phyloP scores from a whole-genome alignment of 306 rosid genomes.

The Vicia sativa region DNA sequence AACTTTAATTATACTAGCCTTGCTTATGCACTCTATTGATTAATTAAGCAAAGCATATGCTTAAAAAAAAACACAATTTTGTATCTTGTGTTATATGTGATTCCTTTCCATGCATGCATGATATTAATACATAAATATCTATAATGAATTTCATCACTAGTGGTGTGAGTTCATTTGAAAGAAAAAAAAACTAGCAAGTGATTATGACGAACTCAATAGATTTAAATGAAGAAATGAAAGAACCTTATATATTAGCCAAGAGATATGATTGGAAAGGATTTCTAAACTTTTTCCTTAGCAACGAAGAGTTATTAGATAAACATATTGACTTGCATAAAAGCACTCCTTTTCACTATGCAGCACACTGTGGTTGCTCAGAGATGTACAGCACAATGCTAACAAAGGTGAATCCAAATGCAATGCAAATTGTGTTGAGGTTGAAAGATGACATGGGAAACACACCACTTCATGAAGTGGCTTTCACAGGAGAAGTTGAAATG shows the following conservation, averaged over 20 bases:
- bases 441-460: constrained; percentile 45
- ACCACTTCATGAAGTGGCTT: constrained; percentile 46
- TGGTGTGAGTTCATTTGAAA: neutral
- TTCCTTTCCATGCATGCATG: constrained; percentile 1
- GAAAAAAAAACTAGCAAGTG: neutral
- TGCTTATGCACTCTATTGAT: constrained; percentile 11
- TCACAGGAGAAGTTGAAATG: constrained; percentile 40
- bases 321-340: constrained; percentile 28
- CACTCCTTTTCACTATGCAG: constrained; percentile 46
- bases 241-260: constrained; percentile 39
- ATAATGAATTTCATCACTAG: neutral
- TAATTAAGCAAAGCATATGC: constrained; percentile 43
- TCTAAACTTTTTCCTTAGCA: neutral
- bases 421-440: constrained; percentile 37
- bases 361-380: constrained; percentile 33
- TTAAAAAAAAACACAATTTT: neutral
- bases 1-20: constrained; percentile 26
- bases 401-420: neutral
- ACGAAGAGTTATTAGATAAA: neutral
- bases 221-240: constrained; percentile 30
- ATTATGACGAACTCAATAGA: neutral
- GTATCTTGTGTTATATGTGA: neutral
- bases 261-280: constrained; percentile 38
- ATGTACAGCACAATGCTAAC: constrained; percentile 33
- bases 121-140: neutral